These are phyloP conservation scores for Psilocybe tampanensis DNA, from an alignment of 768 basidiomycete genomes.

Conservation along the genomic window DNA sequence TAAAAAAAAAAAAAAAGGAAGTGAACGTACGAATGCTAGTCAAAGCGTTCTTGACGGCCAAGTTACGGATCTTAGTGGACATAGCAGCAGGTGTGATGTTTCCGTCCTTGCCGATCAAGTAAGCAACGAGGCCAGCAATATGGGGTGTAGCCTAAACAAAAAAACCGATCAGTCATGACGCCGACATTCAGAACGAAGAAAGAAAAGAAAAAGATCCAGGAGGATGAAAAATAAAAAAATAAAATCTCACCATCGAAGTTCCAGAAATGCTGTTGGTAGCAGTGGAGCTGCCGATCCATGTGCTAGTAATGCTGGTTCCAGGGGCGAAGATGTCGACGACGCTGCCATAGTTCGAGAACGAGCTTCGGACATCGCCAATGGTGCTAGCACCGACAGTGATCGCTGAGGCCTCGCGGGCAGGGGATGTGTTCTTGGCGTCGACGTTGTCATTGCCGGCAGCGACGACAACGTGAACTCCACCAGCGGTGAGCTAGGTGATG, in stretches of 20 bases:
- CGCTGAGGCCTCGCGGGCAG: slow-evolving; percentile 35
- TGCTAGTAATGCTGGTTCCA: slow-evolving; percentile 32
- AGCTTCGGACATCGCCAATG: slow-evolving; percentile 35
- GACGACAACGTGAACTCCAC: slow-evolving; percentile 32
- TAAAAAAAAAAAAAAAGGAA: too few relatives aligned
- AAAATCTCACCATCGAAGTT: slow-evolving; percentile 27
- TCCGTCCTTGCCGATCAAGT: slow-evolving; percentile 33
- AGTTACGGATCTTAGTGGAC: slow-evolving; percentile 22
- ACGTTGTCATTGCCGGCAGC: slow-evolving; percentile 38
- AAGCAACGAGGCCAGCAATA: slow-evolving; percentile 42
- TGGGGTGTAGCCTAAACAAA: slow-evolving; percentile 37
- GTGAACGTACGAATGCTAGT: slow-evolving; percentile 31
- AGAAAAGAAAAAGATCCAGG: background rate
- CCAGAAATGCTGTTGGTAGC: slow-evolving; percentile 29
- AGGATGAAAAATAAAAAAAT: background rate
- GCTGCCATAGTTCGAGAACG: slow-evolving; percentile 46
- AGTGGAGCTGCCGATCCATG: slow-evolving; percentile 30
- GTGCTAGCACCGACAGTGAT: slow-evolving; percentile 42
- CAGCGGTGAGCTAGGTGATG: slow-evolving; percentile 24
- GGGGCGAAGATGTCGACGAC: slow-evolving; percentile 45
- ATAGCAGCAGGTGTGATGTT: slow-evolving; percentile 33
- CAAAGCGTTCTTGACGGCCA: slow-evolving; percentile 29
- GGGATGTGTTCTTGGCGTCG: slow-evolving; percentile 34
- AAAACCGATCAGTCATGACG: too few relatives aligned
- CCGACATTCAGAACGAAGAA: too few relatives aligned